Base-by-base conservation (phyloP, 2,329 filamentous ascomycete genomes). In the Aspergillus cejpii region DNA sequence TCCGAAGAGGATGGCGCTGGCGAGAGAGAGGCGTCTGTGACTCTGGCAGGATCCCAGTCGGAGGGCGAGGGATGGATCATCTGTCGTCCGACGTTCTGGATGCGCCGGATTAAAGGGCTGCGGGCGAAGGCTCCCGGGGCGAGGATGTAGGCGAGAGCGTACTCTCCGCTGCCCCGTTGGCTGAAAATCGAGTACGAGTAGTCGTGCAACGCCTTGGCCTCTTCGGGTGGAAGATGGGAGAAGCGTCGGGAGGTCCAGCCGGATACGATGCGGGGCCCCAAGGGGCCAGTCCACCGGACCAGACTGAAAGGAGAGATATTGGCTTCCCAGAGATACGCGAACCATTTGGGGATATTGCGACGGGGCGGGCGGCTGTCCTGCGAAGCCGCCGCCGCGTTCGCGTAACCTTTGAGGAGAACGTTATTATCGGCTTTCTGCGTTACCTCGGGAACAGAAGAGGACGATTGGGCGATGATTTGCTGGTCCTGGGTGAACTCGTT, bases 151-250 rank as follows among this genome's bases (percentile, higher is more conserved):
- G 88, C 83, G 0, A 98, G 77, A 0, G 86, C 91, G 63, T 97
- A 98, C 66, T 98, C 92, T 43, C 91, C 91, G 57, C 86, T 92
- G 27, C 92, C 92, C 14, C 85, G 81, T 64, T 95, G 88, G 47
- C 87, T 84, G 74, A 98, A 98, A 31, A 98, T 83, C 7, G 86
- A 87, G 68, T 97, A 98, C 17, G 88, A 83, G 68, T 98, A 98
- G 60, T 90, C 83, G 68, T 98, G 92, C 3, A 98, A 77, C 0
- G 86, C 84, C 55, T 88, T 80, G 4, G 86, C 83, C 69, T 98
- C 91, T 3, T 81, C 80, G 0, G 76, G 65, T 0, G 89, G 90
- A 0, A 98, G 76, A 62, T 95, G 89, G 37, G 86, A 88, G 71
- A 98, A 98, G 27, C 92, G 83, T 15, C 92, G 82, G 12, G 84